Evolutionary conservation across 2,329 filamentous ascomycete species (phyloP), one percentile per base, ranked within the genome.

Genomic region (Colletotrichum sp.): DNA sequence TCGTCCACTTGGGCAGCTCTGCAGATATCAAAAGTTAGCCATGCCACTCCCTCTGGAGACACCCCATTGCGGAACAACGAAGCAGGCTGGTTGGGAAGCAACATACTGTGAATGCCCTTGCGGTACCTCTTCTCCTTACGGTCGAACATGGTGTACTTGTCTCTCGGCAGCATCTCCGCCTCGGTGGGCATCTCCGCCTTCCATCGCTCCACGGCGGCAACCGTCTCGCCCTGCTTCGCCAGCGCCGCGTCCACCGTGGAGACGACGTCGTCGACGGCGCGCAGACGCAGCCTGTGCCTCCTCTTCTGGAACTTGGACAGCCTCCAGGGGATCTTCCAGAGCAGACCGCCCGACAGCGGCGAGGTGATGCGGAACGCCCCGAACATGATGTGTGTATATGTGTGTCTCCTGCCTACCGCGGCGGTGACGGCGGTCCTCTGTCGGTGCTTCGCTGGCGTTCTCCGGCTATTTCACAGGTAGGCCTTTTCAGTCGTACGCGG

Each of bases 81-180:
- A 36, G 66, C n/a, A 43, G 26, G 66, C 2, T 30, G 28, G 28
- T 30, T 34, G 52, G 2, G 24, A 24, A 56, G 13, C 16, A n/a
- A 92, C 95, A 81, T 90, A 98, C 96, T 98, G 87, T 98, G 96
- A 84, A 99, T 96, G 71, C 96, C 95, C 92, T 99, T 99, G 83
- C 97, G 91, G 85, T 98, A 99, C 81, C 92, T 93, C 92, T 96
- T 98, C 84, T 94, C 96, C 86, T 98, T 98, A 80, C 96, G 93
- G 86, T 98, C 96, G 86, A 98, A 99, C 82, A 99, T 94, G 32
- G 95, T 98, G 88, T 99, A 99, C 88, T 99, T 99, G 88, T 99
- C 97, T 86, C 92, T 94, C 62, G 97, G 94, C 84, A 98, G 84
- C 97, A 99, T 99, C 89, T 98, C 96, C 82, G 92, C 91, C 89